phyloP scores from a whole-genome alignment of 805 yeast genomes.

The Candida nonsorbophila region DNA sequence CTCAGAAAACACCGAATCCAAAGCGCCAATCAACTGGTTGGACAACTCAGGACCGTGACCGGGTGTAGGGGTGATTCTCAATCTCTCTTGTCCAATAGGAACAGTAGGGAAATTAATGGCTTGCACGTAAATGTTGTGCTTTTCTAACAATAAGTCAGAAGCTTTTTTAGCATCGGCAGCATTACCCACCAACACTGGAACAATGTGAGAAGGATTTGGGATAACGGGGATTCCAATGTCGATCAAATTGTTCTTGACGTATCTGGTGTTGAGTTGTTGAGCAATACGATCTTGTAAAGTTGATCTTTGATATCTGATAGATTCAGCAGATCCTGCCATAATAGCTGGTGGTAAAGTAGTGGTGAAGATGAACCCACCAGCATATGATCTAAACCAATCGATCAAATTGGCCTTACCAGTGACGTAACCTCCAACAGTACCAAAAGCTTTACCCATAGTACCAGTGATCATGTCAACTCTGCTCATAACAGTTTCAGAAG shows the following conservation, averaged over 20 bases:
- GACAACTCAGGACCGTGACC: slow-evolving; percentile 80
- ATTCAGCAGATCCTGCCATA: slow-evolving; percentile 91
- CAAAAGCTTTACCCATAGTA: slow-evolving; percentile 95
- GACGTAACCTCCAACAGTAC: slow-evolving; percentile 96
- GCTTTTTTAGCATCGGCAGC: slow-evolving; percentile 90
- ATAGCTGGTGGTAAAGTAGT: slow-evolving; percentile 96
- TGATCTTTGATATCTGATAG: slow-evolving; percentile 78
- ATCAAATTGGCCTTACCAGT: slow-evolving; percentile 80
- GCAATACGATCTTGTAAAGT: slow-evolving; percentile 72
- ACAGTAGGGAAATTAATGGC: slow-evolving; percentile 99
- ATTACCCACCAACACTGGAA: slow-evolving; percentile 91
- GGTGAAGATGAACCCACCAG: slow-evolving; percentile 97
- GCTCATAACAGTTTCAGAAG: slow-evolving; percentile 62
- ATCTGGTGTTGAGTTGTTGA: slow-evolving; percentile 82
- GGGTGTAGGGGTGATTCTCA: slow-evolving; percentile 98
- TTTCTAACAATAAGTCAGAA: slow-evolving; percentile 79
- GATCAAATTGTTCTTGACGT: slow-evolving; percentile 70
- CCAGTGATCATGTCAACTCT: slow-evolving; percentile 96
- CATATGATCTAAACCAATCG: slow-evolving; percentile 94
- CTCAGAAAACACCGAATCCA: slow-evolving; percentile 75
- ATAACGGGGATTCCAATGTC: slow-evolving; percentile 85
- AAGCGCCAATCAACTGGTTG: slow-evolving; percentile 69
- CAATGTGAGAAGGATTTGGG: slow-evolving; percentile 97
- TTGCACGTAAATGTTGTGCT: slow-evolving; percentile 89
- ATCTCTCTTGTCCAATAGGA: slow-evolving; percentile 90